These are phyloP conservation scores for Trypanosoma cruzi DNA, from an alignment of 208 protist species.

Conservation along the genomic window DNA sequence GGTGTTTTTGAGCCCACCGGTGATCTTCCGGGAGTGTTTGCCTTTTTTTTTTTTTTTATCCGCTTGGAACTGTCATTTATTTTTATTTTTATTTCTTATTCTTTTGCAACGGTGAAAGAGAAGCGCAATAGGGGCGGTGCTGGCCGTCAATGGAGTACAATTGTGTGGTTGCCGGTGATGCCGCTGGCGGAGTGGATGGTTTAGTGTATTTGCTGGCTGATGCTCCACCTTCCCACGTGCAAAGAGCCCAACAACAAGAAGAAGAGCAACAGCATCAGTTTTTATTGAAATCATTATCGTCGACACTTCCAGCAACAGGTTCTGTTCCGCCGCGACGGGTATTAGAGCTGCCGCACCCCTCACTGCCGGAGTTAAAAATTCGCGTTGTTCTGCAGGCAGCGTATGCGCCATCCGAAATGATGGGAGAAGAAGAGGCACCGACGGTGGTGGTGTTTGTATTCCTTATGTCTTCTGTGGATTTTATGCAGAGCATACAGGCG, in stretches of 20 bases:
- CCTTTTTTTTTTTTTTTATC: constrained; percentile 14
- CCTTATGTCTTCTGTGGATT: background rate
- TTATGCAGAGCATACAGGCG: background rate
- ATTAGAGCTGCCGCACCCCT: constrained; percentile 45
- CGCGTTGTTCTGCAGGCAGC: constrained; percentile 38
- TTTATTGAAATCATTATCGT: background rate
- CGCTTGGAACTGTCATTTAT: no score
- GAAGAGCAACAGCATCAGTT: background rate
- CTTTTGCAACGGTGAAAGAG: background rate
- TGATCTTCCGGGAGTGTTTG: no score
- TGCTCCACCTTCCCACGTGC: constrained; percentile 23
- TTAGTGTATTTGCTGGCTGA: constrained; percentile 42
- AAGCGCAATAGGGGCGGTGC: no score
- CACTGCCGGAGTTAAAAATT: constrained; percentile 54
- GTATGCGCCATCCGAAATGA: background rate
- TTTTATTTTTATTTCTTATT: constrained; percentile 4
- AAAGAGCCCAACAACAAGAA: no score
- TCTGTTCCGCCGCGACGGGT: background rate
- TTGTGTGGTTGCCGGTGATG: constrained; percentile 49
- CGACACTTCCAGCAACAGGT: constrained; percentile 13
- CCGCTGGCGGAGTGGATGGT: constrained; percentile 37
- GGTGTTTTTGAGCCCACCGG: no score
- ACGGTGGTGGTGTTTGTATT: constrained; percentile 6
- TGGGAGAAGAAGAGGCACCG: background rate
- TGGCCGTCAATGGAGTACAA: constrained; percentile 50